Base-by-base conservation (phyloP, 2,329 filamentous ascomycete species). In the Penicillium freii region DNA sequence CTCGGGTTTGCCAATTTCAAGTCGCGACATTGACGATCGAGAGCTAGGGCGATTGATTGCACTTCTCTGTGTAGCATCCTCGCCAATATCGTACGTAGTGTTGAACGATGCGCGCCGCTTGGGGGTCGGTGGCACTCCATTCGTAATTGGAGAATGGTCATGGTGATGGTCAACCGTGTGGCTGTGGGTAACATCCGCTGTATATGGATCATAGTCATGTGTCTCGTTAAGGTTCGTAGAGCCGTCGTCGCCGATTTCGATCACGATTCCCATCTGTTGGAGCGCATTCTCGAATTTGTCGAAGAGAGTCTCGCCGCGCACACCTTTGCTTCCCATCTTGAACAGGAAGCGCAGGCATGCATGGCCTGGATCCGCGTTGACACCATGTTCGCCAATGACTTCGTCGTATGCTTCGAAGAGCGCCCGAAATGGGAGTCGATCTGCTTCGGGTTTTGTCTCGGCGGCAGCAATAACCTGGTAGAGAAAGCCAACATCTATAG, bases 381-480 rank as follows among this genome's bases (percentile, higher is more conserved):
- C 78, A 54, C 86, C 88, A 77, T 89, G 80, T 62, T 85, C 80
- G 5, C 84, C 84, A n/a, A 96, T 82, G 42, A 92, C 81, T 55
- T 84, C 81, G 69, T 94, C 88, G 71, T 95, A 95, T 31, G 91
- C 90, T 52, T 83, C 82, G 75, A 95, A 95, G 19, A 96, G 82
- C 10, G 91, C 90, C 69, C 87, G 86, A 57, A 88, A 91, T 4
- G 90, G 87, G 23, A 89, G 80, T 54, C 84, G 82, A 65, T 88
- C 84, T 48, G 82, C 81, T 56, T 87, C 83, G 1, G 84, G 80
- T 31, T 89, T 81, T 40, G 83, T 78, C 75, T 92, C 85, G 43
- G 90, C 92, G 65, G 83, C 81, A 59, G 81, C 79, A 68, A 95
- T 87, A 68, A 96, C 90, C 57, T 88, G 82, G 74, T 91, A 88